Evolutionary conservation across 1,284 basidiomycete species (phyloP).

Genomic region (Apiotrichum akiyoshidainum): DNA sequence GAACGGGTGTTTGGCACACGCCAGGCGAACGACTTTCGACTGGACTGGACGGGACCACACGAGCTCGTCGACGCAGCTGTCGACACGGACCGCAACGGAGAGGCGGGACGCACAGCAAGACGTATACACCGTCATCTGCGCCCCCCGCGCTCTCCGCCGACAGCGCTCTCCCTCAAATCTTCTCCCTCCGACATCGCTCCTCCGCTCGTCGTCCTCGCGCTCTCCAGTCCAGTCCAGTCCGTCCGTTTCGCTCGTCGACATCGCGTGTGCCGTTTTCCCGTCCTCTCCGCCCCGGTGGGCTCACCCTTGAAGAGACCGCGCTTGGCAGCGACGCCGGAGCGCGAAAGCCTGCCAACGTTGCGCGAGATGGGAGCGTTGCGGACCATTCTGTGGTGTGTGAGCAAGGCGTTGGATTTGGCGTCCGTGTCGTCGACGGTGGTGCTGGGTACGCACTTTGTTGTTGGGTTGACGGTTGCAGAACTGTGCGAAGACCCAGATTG

Average conservation of each 20-base stretch:
- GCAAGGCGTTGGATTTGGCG: background rate
- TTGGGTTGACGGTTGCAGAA: constrained; percentile 17
- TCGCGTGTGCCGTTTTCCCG: background rate
- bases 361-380: constrained; percentile 83
- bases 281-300: constrained; percentile 16
- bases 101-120: too few relatives aligned
- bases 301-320: constrained; percentile 63
- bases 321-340: constrained; percentile 73
- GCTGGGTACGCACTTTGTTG: constrained; percentile 16
- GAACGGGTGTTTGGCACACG: background rate
- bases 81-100: background rate
- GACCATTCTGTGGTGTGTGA: constrained; percentile 68
- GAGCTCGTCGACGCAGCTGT: background rate
- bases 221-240: background rate
- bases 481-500: too few relatives aligned
- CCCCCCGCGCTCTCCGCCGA: too few relatives aligned
- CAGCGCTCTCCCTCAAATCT: background rate
- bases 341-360: constrained; percentile 77
- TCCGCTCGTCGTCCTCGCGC: background rate
- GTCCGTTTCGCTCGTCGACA: background rate
- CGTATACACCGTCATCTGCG: too few relatives aligned
- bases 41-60: background rate
- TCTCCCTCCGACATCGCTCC: background rate
- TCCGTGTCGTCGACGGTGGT: constrained; percentile 10
- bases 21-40: background rate